phyloP scores from a whole-genome alignment of 495 filamentous ascomycete species.

The Aspergillus funiculosus region DNA sequence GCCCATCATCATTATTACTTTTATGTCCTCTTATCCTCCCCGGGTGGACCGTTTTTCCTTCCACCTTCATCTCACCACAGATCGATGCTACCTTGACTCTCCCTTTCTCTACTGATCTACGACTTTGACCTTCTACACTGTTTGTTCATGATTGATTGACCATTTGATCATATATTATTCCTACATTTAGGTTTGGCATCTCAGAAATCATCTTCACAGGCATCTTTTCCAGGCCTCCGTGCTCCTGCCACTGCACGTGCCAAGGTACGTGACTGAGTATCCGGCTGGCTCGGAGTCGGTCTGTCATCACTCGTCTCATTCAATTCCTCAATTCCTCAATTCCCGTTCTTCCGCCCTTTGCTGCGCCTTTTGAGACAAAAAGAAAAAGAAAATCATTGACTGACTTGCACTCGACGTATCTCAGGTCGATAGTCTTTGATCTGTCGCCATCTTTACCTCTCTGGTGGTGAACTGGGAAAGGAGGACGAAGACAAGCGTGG shows the following conservation, averaged over 20 bases:
- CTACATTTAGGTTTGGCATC: background rate
- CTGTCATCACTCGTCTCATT: too few relatives aligned
- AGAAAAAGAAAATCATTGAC: too few relatives aligned
- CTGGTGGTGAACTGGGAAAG: background rate
- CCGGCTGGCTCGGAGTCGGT: constrained; percentile 14
- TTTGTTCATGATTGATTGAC: background rate
- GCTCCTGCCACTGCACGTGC: constrained; percentile 20
- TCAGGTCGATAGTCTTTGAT: constrained; percentile 5
- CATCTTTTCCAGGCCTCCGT: constrained; percentile 11
- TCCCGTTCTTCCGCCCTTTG: background rate
- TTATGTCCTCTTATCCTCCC: too few relatives aligned
- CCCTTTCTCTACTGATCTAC: background rate
- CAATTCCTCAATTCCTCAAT: too few relatives aligned
- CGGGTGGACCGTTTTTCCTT: too few relatives aligned
- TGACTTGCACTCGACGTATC: constrained; percentile 5
- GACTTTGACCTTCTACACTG: constrained; percentile 1
- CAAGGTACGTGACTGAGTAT: constrained; percentile 15
- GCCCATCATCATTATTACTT: too few relatives aligned
- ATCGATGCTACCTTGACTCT: background rate
- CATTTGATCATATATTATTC: background rate
- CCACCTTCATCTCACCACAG: background rate
- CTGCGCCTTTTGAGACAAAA: background rate
- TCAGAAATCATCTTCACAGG: background rate
- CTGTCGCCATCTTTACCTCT: constrained; percentile 6
- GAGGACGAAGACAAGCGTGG: background rate